Evolutionary conservation across 257 asterid genomes (phyloP), one percentile per base, ranked within the genome.

Genomic region (Petrea volubilis): DNA sequence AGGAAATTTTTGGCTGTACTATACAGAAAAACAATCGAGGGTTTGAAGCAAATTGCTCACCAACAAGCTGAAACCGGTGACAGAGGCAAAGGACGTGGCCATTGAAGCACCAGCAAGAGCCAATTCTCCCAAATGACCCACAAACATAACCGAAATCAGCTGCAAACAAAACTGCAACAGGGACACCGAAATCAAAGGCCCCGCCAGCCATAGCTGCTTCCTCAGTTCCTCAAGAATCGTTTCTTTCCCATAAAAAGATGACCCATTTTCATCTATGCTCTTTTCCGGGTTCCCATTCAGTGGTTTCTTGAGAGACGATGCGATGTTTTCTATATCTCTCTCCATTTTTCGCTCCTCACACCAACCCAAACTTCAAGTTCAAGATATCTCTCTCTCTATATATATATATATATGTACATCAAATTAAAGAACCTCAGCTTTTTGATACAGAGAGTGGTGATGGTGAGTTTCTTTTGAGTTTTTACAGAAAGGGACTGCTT

Each of bases 51-150:
- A 46, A 17, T 0, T 7, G 60, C 78, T 74, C 0, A 90, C 96
- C 92, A 88, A 68, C 56, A 88, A 72, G 76, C 88, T 88, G 67
- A 92, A 88, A 40, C 98, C 98, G n/a, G 98, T 88, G 62, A 92
- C 98, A 18, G 93, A 31, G 13, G 97, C 92, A 68, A 92, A 90
- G 50, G 97, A 92, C 50, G 86, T 86, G 62, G 98, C 97, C 85
- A 92, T 81, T 3, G 98, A 90, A 74, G 98, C 95, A 58, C 88
- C 94, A 47, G 97, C 67, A 8, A 90, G 96, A 29, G 88, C 41
- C 24, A 90, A 50, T 51, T 88, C 84, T 2, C 96, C 98, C 55
- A 92, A 85, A 81, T 90, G 98, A 5, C 98, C 98, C 3, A 92
- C 98, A 74, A 90, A 86, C 98, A 92, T 92, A 0, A 90, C 72